Evolutionary conservation across 805 yeast species (phyloP).

Genomic region (Lachancea thermotolerans): DNA sequence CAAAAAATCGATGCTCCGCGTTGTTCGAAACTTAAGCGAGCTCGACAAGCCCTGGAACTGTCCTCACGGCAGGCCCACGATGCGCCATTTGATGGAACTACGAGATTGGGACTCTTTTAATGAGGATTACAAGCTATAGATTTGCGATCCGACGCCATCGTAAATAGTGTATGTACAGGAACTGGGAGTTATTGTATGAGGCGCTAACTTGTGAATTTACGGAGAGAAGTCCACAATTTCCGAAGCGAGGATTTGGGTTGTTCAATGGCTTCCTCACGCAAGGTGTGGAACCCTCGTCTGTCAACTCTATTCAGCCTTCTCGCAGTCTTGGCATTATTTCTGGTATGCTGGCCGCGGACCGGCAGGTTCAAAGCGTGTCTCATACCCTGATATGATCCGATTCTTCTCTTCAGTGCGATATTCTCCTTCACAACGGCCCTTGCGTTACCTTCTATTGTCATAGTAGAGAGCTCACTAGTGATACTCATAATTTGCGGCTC

Average conservation of each 20-base stretch:
- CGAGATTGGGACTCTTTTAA: constrained; percentile 39
- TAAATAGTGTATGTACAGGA: not conserved
- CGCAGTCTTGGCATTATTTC: constrained; percentile 87
- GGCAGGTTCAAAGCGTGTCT: constrained; percentile 83
- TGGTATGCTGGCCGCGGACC: constrained; percentile 85
- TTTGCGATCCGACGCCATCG: not conserved
- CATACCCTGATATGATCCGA: constrained; percentile 81
- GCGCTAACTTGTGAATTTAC: not conserved
- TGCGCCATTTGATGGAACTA: constrained; percentile 77
- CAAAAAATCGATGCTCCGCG: constrained; percentile 51
- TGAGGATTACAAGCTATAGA: constrained; percentile 34
- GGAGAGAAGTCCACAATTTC: too few species aligned
- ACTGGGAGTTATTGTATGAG: not conserved
- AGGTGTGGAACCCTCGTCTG: constrained; percentile 40
- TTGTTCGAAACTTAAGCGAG: constrained; percentile 60
- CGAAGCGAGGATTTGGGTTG: not conserved
- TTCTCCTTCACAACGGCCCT: constrained; percentile 69
- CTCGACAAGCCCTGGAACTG: constrained; percentile 93
- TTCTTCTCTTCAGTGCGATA: constrained; percentile 68
- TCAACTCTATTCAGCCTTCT: constrained; percentile 73
- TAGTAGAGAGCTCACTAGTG: constrained; percentile 77
- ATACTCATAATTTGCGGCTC: constrained; percentile 83
- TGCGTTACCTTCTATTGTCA: constrained; percentile 77
- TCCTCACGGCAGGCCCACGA: constrained; percentile 97
- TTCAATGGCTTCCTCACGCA: not conserved